Percentiles rank a stretch among this genome's conserved stretches.
Conservation (phyloP, 2,329 filamentous ascomycete genomes). For the Colletotrichum melonis region DNA sequence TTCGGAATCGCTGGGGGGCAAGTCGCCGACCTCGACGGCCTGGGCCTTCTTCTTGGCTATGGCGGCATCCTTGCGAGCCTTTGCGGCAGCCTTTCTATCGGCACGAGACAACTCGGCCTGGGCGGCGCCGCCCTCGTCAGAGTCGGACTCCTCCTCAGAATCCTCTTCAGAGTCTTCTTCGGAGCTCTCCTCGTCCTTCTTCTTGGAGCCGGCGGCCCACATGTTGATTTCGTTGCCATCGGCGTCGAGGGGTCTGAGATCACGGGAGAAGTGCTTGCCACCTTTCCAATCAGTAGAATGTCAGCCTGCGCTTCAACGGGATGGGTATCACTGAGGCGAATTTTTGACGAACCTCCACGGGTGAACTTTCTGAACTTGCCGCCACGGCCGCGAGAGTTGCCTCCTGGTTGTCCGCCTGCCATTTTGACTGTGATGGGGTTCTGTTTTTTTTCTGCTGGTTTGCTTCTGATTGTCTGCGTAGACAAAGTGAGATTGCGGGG, state of each 20-base stretch:
- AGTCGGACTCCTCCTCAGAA: slow-evolving; percentile 57
- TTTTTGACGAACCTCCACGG: slow-evolving; percentile 77
- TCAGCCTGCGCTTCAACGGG: slow-evolving; percentile 36
- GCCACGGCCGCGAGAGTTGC: slow-evolving; percentile 78
- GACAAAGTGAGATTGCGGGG: slow-evolving; percentile 34
- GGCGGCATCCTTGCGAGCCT: slow-evolving; percentile 91
- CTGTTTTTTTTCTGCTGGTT: slow-evolving; percentile 28
- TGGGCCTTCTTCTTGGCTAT: slow-evolving; percentile 80
- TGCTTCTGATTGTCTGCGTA: slow-evolving; percentile 1
- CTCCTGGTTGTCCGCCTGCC: slow-evolving; percentile 58
- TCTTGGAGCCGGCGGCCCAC: slow-evolving; percentile 75
- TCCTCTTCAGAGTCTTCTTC: slow-evolving; percentile 66
- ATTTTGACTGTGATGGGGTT: slow-evolving; percentile 49
- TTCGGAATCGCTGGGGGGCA: slow-evolving; percentile 79
- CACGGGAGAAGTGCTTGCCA: slow-evolving; percentile 94
- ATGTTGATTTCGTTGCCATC: slow-evolving; percentile 91
- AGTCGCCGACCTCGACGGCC: slow-evolving; percentile 83
- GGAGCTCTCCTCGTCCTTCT: slow-evolving; percentile 60
- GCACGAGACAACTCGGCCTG: slow-evolving; percentile 76
- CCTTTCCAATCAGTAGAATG: slow-evolving; percentile 54
- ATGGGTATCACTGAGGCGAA: neutral
- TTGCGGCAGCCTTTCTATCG: slow-evolving; percentile 86
- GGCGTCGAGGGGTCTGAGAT: slow-evolving; percentile 87
- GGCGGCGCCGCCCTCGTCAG: slow-evolving; percentile 62
- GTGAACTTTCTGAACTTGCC: slow-evolving; percentile 96